Evolutionary conservation across 2,329 filamentous ascomycete species (phyloP), one percentile per base, ranked within the genome.

Genomic region (Fusarium luffae): DNA sequence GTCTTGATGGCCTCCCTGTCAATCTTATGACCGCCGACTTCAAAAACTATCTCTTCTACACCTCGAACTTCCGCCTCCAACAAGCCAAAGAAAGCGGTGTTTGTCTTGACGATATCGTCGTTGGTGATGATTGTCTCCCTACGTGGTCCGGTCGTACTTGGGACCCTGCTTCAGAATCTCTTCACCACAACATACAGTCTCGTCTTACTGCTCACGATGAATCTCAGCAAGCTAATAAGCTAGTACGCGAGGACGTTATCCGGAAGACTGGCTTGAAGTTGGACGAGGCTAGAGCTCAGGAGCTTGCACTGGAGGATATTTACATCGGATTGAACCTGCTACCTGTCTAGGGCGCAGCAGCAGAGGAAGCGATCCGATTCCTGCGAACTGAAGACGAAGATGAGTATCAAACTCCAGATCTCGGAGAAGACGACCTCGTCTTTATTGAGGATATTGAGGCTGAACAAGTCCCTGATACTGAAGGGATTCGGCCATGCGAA

Each of bases 51-150:
- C 14, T 79, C 11, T 59, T 69, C n/a, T 63, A 50, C 13, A 57
- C 65, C 6, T 72, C 73, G 0, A 77, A 76, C 21, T n/a, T 25
- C 0, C 74, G 72, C 16, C 66, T 80, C 0, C 55, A 70, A 3
- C 34, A 63, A 19, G 79, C 78, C 3, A 62, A 55, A 12, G 16
- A 19, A 2, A 55, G 63, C 1, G 70, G 70, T 5, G 23, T 71
- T 2, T 4, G 12, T 2, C 50, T 79, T 1, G 28, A 42, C 2
- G 66, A 74, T 0, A 56, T 80, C 7, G 52, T 34, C 27, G 71
- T 79, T 5, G 77, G 71, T 4, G 54, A 70, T 0, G 74, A 80
- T 27, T 79, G 79, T 8, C 66, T 79, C 4, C 76, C 76, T 1
- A 61, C 68, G 4, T 80, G 78, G 79, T 25, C 61, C 2, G 59